Evolutionary conservation across 225 moss, liverwort and hornwort genomes (phyloP).

Genomic region (Physcomitrellopsis africana): DNA sequence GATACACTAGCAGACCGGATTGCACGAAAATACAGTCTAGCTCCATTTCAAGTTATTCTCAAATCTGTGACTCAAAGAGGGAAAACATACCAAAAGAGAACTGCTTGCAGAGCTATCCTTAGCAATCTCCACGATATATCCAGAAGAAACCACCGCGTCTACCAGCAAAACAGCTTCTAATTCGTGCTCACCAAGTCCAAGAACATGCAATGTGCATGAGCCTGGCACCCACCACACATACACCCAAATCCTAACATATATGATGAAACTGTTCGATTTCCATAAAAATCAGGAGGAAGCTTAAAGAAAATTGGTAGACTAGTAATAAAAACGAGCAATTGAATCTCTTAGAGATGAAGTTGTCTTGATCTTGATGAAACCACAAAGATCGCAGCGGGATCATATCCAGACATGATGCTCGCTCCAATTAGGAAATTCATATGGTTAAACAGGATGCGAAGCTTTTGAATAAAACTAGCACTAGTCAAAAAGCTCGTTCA

Average conservation of each 20-base stretch:
- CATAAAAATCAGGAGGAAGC: constrained; percentile 3
- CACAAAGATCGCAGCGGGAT: background rate
- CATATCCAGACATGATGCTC: background rate
- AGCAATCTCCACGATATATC: constrained; percentile 36
- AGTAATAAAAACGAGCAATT: background rate
- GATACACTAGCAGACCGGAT: constrained; percentile 13
- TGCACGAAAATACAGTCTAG: background rate
- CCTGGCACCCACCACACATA: constrained; percentile 43
- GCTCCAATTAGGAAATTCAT: constrained; percentile 5
- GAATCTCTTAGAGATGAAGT: constrained; percentile 5
- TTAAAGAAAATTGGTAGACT: background rate
- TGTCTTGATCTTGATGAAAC: constrained; percentile 19
- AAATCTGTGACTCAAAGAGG: constrained; percentile 16
- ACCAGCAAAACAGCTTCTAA: constrained; percentile 67
- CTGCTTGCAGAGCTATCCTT: constrained; percentile 41
- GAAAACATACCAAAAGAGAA: constrained; percentile 46
- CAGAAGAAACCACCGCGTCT: constrained; percentile 38
- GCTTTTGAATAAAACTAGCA: background rate
- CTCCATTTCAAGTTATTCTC: background rate
- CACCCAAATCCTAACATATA: constrained; percentile 23
- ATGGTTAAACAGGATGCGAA: background rate
- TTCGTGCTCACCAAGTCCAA: constrained; percentile 70
- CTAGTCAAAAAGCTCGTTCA: background rate
- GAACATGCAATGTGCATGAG: constrained; percentile 67
- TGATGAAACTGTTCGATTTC: constrained; percentile 14